phyloP scores from a whole-genome alignment of 2,329 filamentous ascomycete species.

The Diplodia seriata region DNA sequence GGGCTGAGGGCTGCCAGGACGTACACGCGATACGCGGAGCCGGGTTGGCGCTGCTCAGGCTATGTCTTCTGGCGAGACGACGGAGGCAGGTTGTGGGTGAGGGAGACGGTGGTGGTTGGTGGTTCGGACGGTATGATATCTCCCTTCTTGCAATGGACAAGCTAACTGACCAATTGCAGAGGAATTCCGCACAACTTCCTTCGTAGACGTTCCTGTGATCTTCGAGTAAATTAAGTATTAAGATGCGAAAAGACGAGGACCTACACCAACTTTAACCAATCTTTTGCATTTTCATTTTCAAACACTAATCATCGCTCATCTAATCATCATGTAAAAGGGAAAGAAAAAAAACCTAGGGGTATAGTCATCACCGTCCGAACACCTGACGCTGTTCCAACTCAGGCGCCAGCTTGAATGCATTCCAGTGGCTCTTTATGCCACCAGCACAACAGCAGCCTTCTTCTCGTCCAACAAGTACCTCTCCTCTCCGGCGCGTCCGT shows the following conservation, averaged over 20 bases:
- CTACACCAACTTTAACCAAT: conserved; percentile 2
- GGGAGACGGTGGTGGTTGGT: conserved; percentile 14
- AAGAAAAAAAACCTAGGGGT: conserved; percentile 24
- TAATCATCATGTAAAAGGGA: conserved; percentile 13
- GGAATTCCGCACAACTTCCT: background rate
- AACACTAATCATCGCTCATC: conserved; percentile 13
- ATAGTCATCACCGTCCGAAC: conserved; percentile 18
- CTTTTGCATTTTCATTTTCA: background rate
- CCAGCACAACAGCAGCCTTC: conserved; percentile 14
- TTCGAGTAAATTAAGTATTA: background rate
- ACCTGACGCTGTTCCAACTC: background rate
- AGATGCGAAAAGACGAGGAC: background rate
- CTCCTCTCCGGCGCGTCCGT: background rate
- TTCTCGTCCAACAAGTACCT: conserved; percentile 8
- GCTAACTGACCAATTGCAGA: conserved; percentile 3
- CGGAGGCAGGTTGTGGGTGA: conserved; percentile 38
- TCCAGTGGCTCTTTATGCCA: conserved; percentile 1
- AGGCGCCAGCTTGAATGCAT: background rate
- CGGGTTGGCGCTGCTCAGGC: conserved; percentile 9
- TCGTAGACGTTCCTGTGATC: conserved; percentile 10
- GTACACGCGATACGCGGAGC: conserved; percentile 40
- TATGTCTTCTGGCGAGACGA: conserved; percentile 26
- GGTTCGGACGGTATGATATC: conserved; percentile 7
- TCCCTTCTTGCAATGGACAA: background rate
- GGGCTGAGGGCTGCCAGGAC: conserved; percentile 39